Evolutionary conservation across 495 filamentous ascomycete species (phyloP), one percentile per base, ranked within the genome.

Genomic region (Penicillium tannophilum): DNA sequence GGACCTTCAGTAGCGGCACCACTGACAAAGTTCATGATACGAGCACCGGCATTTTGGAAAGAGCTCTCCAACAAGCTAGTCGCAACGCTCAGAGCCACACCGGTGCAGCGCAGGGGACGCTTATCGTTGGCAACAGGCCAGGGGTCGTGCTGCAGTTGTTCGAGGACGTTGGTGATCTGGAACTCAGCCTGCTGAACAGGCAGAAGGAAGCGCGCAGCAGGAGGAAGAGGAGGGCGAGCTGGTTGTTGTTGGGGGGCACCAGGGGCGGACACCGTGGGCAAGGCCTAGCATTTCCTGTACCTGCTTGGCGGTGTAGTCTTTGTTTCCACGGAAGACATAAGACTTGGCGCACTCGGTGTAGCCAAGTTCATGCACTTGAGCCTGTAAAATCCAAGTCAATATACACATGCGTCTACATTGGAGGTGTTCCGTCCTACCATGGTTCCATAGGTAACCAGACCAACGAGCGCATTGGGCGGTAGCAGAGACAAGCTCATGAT

Each of bases 291-390:
- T 99, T 70, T 99, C 95, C 71, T 98, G 94, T 14, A 99, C 93
- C 70, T 98, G 92, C 74, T 98, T 98, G 52, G 92, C 89, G 23
- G 85, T 81, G 73, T 99, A 99, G 64, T 99, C 95, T 79, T 98
- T 99, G 82, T 86, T 96, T 46, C 95, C 95, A 26, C 95, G 85
- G 82, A 99, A 99, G 19, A 99, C 95, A 67, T 97, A 99, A n/a
- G 95, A 97, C 76, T 99, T 99, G 59, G 94, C 90, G 68, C 95
- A 98, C 72, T 97, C 94, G 35, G 89, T 92, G 71, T 99, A 99
- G 55, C 95, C 95, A 66, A 99, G 88, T 77, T 99, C 95, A 68
- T 99, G 95, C 24, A 99, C 90, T 85, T 98, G 93, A 41, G 93
- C 82, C 90, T 94, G 62, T 39, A 61, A 44, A 16, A 44, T 30